A percentile compares a stretch with the other conserved stretches of the same genome.
These are phyloP conservation scores for Mitragyna speciosa DNA, from an alignment of 257 asterid genomes.

Conservation along the genomic window DNA sequence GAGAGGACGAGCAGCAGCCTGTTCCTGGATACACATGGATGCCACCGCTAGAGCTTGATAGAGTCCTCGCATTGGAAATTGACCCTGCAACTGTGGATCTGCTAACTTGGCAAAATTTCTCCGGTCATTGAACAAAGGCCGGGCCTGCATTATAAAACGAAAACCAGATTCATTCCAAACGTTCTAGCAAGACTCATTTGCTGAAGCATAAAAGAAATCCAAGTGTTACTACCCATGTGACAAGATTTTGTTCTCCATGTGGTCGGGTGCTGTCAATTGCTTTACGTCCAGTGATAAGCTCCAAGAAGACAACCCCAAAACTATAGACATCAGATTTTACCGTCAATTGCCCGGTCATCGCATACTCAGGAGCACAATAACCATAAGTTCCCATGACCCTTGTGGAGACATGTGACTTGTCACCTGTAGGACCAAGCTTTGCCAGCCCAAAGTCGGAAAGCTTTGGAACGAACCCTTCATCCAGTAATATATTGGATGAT, in stretches of 20 bases:
- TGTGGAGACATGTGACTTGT: conserved; percentile 96
- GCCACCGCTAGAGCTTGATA: conserved; percentile 98
- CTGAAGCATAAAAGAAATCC: neutral
- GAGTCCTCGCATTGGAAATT: conserved; percentile 81
- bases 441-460: conserved; percentile 97
- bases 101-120: conserved; percentile 78
- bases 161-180: neutral
- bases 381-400: conserved; percentile 99
- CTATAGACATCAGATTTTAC: conserved; percentile 98
- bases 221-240: conserved; percentile 67
- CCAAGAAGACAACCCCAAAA: conserved; percentile 92
- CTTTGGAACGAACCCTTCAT: conserved; percentile 75
- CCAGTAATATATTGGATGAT: conserved; percentile 94
- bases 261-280: conserved; percentile 83
- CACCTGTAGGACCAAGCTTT: conserved; percentile 99
- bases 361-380: conserved; percentile 98
- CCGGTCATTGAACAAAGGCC: conserved; percentile 89
- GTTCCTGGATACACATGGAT: conserved; percentile 95
- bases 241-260: conserved; percentile 93
- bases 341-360: conserved; percentile 96
- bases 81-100: conserved; percentile 82
- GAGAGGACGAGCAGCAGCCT: conserved; percentile 95
- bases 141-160: conserved; percentile 53
- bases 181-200: neutral
- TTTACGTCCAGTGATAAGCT: conserved; percentile 97